phyloP scores from a whole-genome alignment of 1,139 yeast species.

The Candida anutae region DNA sequence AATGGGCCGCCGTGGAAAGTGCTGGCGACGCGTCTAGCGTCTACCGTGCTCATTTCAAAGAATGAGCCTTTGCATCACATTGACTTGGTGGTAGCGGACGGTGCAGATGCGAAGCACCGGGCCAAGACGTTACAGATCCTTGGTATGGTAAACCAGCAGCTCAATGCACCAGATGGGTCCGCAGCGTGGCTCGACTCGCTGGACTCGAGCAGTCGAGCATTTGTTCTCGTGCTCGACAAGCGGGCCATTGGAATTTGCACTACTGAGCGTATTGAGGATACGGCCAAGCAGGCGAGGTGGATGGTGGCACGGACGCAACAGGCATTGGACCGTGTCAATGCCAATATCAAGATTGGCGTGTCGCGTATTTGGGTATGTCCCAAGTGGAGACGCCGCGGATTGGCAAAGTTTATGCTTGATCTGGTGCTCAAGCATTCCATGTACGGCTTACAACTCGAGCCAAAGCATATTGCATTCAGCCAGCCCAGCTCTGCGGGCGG shows the following conservation, averaged over 20 bases:
- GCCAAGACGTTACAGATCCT: conserved; percentile 23
- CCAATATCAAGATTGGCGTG: conserved; percentile 39
- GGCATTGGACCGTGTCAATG: conserved; percentile 28
- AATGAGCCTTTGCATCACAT: conserved; percentile 9
- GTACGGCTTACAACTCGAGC: conserved; percentile 43
- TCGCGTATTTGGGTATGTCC: conserved; percentile 61
- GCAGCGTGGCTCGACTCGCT: conserved; percentile 33
- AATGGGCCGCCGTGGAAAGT: conserved; percentile 42
- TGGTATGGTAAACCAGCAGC: conserved; percentile 47
- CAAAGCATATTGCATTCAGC: conserved; percentile 51
- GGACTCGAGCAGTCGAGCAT: conserved; percentile 32
- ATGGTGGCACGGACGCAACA: conserved; percentile 33
- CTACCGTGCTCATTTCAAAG: too few relatives aligned
- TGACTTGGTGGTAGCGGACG: conserved; percentile 8
- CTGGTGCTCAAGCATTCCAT: conserved; percentile 34
- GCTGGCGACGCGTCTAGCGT: conserved; percentile 4
- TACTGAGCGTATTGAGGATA: conserved; percentile 25
- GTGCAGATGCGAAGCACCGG: conserved; percentile 9
- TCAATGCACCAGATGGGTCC: conserved; percentile 51
- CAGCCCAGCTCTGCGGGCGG: conserved; percentile 66
- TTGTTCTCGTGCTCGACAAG: conserved; percentile 30
- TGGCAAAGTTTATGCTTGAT: conserved; percentile 38
- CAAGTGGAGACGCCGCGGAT: conserved; percentile 43
- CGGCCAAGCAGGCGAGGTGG: conserved; percentile 30
- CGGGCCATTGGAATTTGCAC: conserved; percentile 49